Evolutionary conservation across 2,329 filamentous ascomycete species (phyloP), one percentile per base, ranked within the genome.

Genomic region (Clonostachys rhizophaga): DNA sequence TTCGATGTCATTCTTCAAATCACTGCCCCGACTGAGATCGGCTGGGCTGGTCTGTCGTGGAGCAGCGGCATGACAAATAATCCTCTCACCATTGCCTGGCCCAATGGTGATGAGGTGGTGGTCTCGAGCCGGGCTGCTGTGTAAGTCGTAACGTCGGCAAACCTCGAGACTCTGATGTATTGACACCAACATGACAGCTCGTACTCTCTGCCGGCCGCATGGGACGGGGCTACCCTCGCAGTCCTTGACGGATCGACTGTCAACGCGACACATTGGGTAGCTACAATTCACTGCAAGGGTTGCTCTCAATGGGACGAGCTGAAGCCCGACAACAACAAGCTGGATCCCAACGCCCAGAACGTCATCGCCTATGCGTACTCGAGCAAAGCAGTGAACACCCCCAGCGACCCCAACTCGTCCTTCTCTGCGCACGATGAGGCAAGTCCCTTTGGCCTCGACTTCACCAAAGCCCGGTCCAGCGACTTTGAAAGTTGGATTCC

Each of bases 1-100:
- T 73, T 68, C 49, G 70, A 74, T 47, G 60, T 63, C 11, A 65
- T 73, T 6, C 37, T 74, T 18, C 70, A 72, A 49, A 62, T 74
- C 35, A 61, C 68, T 0, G 67, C 70, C 3, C 69, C 71, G 2
- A 55, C 58, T 13, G 54, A 56, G 3, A 64, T 67, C 40, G 70
- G 69, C 35, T 75, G 71, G 71, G 64, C 66, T 4, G 71, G 69
- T 3, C 55, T 74, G 16, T 62, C 69, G 11, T 74, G 69, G 69
- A 70, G 69, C 20, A 69, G 68, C 6, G 60, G 62, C 9, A 75
- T 74, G 71, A 63, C 67, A 6, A 69, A 71, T 49, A 66, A 67
- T 39, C 71, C 71, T 4, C 56, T 74, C 0, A 63, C 68, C 2
- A 50, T 74, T 30, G 63, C 63, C 5, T 75, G 71, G 71, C 51